These are phyloP conservation scores for Termitomyces sp. DNA, from an alignment of 768 basidiomycete species.

Conservation along the genomic window DNA sequence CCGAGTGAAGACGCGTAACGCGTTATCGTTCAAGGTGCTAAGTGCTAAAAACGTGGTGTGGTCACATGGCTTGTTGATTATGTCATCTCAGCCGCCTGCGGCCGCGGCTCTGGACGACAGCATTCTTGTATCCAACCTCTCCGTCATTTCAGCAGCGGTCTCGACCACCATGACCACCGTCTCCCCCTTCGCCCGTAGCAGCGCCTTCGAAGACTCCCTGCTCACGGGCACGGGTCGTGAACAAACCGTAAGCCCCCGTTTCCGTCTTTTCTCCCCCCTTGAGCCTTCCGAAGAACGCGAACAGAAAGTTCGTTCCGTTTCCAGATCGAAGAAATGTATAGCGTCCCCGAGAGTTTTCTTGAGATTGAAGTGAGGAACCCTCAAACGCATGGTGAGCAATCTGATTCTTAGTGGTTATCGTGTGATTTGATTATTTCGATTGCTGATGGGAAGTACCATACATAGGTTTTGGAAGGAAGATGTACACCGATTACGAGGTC, in stretches of 20 bases:
- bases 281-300: conserved; percentile 22
- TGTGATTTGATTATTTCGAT: too few relatives aligned
- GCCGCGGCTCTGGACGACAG: too few relatives aligned
- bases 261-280: conserved; percentile 11
- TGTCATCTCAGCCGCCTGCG: neutral
- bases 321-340: conserved; percentile 98
- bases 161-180: conserved; percentile 37
- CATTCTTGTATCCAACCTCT: neutral
- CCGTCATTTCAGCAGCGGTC: neutral
- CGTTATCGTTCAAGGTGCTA: too few relatives aligned
- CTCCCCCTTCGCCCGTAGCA: conserved; percentile 19
- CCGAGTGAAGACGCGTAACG: too few relatives aligned
- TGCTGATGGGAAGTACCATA: too few relatives aligned
- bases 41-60: neutral
- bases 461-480: conserved; percentile 91
- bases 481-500: conserved; percentile 99
- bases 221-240: conserved; percentile 41
- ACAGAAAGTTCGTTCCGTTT: conserved; percentile 20
- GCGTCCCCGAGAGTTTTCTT: conserved; percentile 92
- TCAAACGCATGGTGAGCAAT: conserved; percentile 80
- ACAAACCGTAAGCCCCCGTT: conserved; percentile 49
- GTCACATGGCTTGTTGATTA: neutral
- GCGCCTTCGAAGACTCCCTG: conserved; percentile 52
- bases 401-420: too few relatives aligned
- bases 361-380: conserved; percentile 98